These are phyloP conservation scores for Populus tomentosa DNA, from an alignment of 441 rosid genomes.

Conservation along the genomic window DNA sequence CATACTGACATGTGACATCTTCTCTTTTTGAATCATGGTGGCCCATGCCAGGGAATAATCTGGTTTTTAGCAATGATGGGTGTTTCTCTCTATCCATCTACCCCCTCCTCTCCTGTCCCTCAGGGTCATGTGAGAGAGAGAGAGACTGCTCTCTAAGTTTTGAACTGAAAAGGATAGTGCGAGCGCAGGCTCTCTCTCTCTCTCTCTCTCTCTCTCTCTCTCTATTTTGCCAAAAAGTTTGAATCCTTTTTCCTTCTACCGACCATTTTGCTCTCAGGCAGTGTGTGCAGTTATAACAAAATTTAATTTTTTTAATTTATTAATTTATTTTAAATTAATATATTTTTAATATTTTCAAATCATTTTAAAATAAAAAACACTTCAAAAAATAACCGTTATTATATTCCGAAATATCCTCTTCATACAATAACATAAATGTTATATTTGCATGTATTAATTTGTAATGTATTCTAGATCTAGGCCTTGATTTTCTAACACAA, in stretches of 20 bases:
- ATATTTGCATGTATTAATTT: neutral
- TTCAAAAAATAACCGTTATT: no score
- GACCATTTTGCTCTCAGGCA: neutral
- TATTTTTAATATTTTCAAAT: no score
- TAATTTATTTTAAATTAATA: no score
- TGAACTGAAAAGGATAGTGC: conserved; percentile 1
- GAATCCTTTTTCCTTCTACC: conserved; percentile 7
- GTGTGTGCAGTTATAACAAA: no score
- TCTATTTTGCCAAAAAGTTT: conserved; percentile 1
- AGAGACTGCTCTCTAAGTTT: conserved; percentile 11
- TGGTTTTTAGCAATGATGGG: conserved; percentile 43
- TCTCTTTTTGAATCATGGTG: conserved; percentile 52
- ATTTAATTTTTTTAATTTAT: no score
- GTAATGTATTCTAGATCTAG: neutral
- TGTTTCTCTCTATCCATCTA: conserved; percentile 17
- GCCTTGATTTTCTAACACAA: neutral
- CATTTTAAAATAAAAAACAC: no score
- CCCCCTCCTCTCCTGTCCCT: conserved; percentile 6
- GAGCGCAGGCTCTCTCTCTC: neutral
- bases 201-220: no score
- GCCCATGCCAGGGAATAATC: conserved; percentile 67
- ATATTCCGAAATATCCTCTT: no score
- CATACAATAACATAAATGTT: neutral
- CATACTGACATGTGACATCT: conserved; percentile 47
- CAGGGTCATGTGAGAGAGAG: conserved; percentile 12